A percentile compares a stretch with the other conserved stretches of the same genome.
Evolutionary conservation across 345 rosid species (phyloP).

Genomic region (Populus alba): DNA sequence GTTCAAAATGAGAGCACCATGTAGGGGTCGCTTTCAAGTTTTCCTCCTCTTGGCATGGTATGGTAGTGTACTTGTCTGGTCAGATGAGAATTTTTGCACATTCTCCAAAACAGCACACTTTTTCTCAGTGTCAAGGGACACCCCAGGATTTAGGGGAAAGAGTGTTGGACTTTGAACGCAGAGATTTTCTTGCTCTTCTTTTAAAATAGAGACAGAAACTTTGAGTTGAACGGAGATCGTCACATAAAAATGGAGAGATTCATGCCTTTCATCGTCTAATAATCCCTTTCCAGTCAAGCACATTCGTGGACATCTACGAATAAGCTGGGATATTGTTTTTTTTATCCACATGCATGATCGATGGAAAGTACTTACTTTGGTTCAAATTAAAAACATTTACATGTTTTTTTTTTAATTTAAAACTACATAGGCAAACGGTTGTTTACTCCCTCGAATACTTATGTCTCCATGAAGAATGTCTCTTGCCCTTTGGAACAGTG

Average conservation of each 20-base stretch:
- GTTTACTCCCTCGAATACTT: no score
- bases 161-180: conserved; percentile 63
- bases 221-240: not conserved
- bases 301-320: no score
- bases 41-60: not conserved
- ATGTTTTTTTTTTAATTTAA: no score
- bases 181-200: not conserved
- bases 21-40: conserved; percentile 15
- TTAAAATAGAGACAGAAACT: not conserved
- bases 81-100: conserved; percentile 38
- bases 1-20: not conserved
- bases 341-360: not conserved
- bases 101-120: conserved; percentile 20
- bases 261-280: no score
- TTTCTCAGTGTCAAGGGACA: conserved; percentile 32
- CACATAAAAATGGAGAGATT: not conserved
- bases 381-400: no score
- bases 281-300: no score
- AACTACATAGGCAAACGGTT: no score
- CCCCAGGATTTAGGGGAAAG: conserved; percentile 67
- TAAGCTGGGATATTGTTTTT: conserved; percentile 10
- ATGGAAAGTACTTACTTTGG: not conserved
- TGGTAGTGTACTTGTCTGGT: not conserved
- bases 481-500: no score
- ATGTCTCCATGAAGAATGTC: no score